phyloP scores from a whole-genome alignment of 495 filamentous ascomycete species.

The Melanomma pulvis-pyrius region DNA sequence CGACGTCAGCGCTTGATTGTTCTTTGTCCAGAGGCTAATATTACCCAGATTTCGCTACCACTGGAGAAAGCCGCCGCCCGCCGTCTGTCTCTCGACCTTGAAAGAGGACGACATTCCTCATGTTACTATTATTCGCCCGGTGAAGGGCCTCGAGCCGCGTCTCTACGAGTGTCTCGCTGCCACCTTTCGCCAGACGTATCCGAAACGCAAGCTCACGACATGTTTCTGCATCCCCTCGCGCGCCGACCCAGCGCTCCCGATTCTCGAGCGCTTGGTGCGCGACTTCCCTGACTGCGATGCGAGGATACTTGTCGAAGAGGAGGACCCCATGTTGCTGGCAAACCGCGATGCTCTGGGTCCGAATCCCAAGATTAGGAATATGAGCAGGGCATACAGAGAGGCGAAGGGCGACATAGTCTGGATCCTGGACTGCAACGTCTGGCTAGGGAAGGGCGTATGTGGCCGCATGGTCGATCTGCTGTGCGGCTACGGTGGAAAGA shows the following conservation, averaged over 20 bases:
- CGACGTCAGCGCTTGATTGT: slow-evolving; percentile 6
- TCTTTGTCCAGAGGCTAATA: slow-evolving; percentile 14
- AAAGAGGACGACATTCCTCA: slow-evolving; percentile 56
- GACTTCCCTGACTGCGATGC: slow-evolving; percentile 77
- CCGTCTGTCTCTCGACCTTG: slow-evolving; percentile 19
- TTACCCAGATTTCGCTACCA: slow-evolving; percentile 36
- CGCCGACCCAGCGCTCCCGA: slow-evolving; percentile 77
- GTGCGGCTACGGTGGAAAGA: slow-evolving; percentile 61
- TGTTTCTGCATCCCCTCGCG: slow-evolving; percentile 78
- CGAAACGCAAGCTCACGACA: slow-evolving; percentile 73
- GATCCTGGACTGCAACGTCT: slow-evolving; percentile 96
- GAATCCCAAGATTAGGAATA: slow-evolving; percentile 97
- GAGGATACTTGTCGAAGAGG: slow-evolving; percentile 78
- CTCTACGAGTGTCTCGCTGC: slow-evolving; percentile 94
- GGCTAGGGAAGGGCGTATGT: slow-evolving; percentile 77
- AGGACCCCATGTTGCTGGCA: slow-evolving; percentile 72
- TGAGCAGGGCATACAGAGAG: slow-evolving; percentile 94
- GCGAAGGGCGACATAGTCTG: slow-evolving; percentile 89
- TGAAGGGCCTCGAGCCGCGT: slow-evolving; percentile 87
- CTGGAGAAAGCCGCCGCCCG: slow-evolving; percentile 19
- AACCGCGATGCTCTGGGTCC: slow-evolving; percentile 72
- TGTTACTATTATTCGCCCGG: slow-evolving; percentile 88
- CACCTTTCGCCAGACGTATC: slow-evolving; percentile 83
- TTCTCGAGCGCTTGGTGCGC: slow-evolving; percentile 67
- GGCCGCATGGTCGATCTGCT: slow-evolving; percentile 87